Percentiles rank a stretch among this genome's conserved stretches.
phyloP scores from a whole-genome alignment of 2,329 filamentous ascomycete species.

The Colletotrichum somersetense region DNA sequence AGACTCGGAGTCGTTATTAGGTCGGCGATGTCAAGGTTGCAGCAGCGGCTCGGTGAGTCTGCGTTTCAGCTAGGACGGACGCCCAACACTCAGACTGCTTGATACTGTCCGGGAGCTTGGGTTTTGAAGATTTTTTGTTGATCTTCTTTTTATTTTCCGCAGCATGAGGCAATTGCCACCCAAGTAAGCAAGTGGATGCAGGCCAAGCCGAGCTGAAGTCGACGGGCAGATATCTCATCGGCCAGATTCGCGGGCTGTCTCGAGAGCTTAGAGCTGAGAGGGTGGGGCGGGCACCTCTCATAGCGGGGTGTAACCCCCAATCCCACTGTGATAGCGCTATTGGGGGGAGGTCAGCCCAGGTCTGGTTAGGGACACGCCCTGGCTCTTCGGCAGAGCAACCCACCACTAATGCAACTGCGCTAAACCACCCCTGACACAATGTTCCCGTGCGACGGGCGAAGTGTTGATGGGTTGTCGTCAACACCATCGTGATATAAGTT shows the following conservation, averaged over 20 bases:
- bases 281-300: not conserved
- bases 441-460: not conserved
- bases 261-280: constrained; percentile 8
- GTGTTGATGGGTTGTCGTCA: too few species aligned
- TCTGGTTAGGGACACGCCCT: constrained; percentile 29
- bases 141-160: not conserved
- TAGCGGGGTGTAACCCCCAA: constrained; percentile 15
- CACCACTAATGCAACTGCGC: constrained; percentile 26
- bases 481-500: too few species aligned
- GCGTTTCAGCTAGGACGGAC: constrained; percentile 17
- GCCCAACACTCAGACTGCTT: not conserved
- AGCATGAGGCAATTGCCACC: not conserved
- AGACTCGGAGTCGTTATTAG: not conserved
- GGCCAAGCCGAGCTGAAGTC: constrained; percentile 15
- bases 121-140: not conserved
- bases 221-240: constrained; percentile 1
- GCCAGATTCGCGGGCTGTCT: constrained; percentile 28
- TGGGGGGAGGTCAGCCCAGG: not conserved
- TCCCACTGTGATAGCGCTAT: constrained; percentile 18
- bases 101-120: not conserved
- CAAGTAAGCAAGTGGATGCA: not conserved
- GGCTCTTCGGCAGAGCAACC: not conserved
- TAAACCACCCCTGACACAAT: constrained; percentile 11
- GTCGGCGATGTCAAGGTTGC: not conserved
- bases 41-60: not conserved